Base-by-base conservation (phyloP, 306 rosid species). In the Gastrolobium bilobum region DNA sequence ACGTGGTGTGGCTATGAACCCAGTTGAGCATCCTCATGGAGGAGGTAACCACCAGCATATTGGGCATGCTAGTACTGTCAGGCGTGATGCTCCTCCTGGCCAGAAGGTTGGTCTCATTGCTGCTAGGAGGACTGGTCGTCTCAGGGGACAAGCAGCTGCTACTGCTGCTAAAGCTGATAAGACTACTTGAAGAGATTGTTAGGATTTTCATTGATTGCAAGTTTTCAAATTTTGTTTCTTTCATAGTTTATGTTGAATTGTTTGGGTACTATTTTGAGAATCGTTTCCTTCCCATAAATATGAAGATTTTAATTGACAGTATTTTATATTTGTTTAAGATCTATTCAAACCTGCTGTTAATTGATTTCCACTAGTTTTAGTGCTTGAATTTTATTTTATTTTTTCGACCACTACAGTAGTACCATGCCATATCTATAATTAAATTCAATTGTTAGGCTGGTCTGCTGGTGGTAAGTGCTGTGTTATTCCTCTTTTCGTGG, bases 1-100 rank as follows among this genome's bases (percentile, higher is more conserved):
- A 0, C 94, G 97, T 76, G 97, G 97, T 88, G 97, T 92, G 73
- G 94, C 94, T n/a, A 92, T 92, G 97, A 92, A 92, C 34, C 97
- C 97, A 1, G 97, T 92, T 50, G 94, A 92, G 86, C 97, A 90
- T 92, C 97, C 97, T 66, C 97, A 92, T 4, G 97, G 97, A 80
- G 97, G 97, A 80, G 94, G 97, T 88, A 92, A 92, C 86, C 97
- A 92, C 77, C 97, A 92, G 67, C 97, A 92, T 26, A 92, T 92
- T 74, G 94, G 97, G 0, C 97, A 92, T 65, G 97, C 97, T 2
- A 88, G 93, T 81, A 92, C 93, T 0, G 94, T 92, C 50, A 82
- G 94, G 35, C 91, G 94, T 39, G 93, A 88, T 84, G 93, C 97
- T 40, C 90, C 93, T 66, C 97, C 94, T 3, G 97, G 97, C 1